Evolutionary conservation across 1,139 yeast species (phyloP).

Genomic region (Debaryomyces sp.): DNA sequence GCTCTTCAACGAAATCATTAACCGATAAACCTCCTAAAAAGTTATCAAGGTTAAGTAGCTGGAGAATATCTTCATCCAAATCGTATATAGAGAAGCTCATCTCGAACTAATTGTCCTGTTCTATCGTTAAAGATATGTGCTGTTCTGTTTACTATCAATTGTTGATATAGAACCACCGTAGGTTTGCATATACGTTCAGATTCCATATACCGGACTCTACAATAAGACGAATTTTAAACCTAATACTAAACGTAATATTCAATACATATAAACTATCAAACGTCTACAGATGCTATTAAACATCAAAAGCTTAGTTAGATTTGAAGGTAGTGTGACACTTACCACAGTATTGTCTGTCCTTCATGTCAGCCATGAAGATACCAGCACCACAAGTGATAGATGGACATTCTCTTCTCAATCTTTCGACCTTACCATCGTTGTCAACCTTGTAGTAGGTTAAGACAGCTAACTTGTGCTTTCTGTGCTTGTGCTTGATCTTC

Average conservation of each 20-base stretch:
- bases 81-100: conserved; percentile 53
- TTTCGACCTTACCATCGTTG: conserved; percentile 97
- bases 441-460: conserved; percentile 99
- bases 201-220: not conserved
- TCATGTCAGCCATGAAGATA: conserved; percentile 99
- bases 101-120: not conserved
- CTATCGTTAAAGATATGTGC: not conserved
- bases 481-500: conserved; percentile 99
- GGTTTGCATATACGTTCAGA: not conserved
- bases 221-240: not conserved
- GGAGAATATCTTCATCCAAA: conserved; percentile 72
- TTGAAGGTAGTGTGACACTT: conserved; percentile 96
- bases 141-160: not conserved
- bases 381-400: conserved; percentile 95
- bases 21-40: conserved; percentile 73
- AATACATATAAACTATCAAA: conserved; percentile 3
- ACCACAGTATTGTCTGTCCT: conserved; percentile 99
- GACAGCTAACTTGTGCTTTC: conserved; percentile 98
- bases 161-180: not conserved
- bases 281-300: conserved; percentile 2
- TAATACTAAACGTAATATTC: conserved; percentile 5
- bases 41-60: conserved; percentile 67
- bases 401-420: conserved; percentile 99
- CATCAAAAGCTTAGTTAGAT: conserved; percentile 40
- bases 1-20: conserved; percentile 79